Percentiles rank a stretch among this genome's conserved stretches.
phyloP scores from a whole-genome alignment of 805 yeast genomes.

The Pichia deserticola region DNA sequence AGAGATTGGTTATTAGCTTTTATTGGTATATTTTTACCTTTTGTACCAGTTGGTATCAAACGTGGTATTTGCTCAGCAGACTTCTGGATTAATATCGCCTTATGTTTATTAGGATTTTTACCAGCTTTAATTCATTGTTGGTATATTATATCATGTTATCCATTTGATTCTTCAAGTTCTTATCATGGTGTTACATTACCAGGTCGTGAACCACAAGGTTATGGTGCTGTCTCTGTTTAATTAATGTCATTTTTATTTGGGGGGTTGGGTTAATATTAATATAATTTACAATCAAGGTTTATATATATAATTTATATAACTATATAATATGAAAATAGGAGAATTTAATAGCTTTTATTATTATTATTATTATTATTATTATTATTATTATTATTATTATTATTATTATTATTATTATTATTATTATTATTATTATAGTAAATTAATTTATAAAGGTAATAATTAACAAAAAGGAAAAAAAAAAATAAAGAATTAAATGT shows the following conservation, averaged over 20 bases:
- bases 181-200: slow-evolving; percentile 30
- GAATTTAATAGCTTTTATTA: too few species aligned
- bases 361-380: too few species aligned
- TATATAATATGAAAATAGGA: too few species aligned
- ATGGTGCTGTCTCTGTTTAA: slow-evolving; percentile 25
- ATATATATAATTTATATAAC: too few species aligned
- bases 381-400: too few species aligned
- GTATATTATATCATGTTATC: slow-evolving; percentile 72
- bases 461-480: too few species aligned
- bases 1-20: slow-evolving; percentile 54
- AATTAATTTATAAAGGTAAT: too few species aligned
- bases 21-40: slow-evolving; percentile 63
- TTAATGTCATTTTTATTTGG: not conserved
- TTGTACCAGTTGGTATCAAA: slow-evolving; percentile 62
- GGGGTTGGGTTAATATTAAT: too few species aligned
- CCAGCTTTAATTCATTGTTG: slow-evolving; percentile 76
- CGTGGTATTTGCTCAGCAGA: slow-evolving; percentile 56
- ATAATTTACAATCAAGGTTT: too few species aligned
- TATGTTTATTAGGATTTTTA: slow-evolving; percentile 62
- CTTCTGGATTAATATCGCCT: slow-evolving; percentile 54
- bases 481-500: too few species aligned
- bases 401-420: too few species aligned
- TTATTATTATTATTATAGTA: too few species aligned
- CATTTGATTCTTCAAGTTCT: slow-evolving; percentile 30
- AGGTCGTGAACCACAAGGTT: slow-evolving; percentile 28